Evolutionary conservation across 2,329 filamentous ascomycete genomes (phyloP).

Genomic region (Nemania diffusa): DNA sequence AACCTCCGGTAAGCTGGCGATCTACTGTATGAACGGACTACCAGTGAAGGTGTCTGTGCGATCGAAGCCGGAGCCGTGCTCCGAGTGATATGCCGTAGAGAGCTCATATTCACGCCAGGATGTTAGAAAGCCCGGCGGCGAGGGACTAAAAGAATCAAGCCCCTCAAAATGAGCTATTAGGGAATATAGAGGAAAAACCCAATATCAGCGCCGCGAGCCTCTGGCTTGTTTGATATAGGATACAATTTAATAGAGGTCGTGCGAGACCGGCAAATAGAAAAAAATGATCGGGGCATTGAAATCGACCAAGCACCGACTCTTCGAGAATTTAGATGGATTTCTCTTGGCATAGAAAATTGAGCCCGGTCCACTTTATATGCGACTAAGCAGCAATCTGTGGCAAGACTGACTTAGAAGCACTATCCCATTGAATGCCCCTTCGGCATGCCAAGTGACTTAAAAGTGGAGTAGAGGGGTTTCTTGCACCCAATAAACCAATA

Average conservation of each 20-base stretch:
- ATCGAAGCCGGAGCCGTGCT: conserved; percentile 57
- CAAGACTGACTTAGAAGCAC: no score
- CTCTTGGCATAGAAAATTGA: neutral
- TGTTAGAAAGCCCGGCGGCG: conserved; percentile 29
- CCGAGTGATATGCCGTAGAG: conserved; percentile 56
- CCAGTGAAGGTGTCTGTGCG: conserved; percentile 54
- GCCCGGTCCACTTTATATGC: neutral
- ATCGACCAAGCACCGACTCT: conserved; percentile 15
- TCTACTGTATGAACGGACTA: conserved; percentile 54
- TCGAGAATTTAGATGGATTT: neutral
- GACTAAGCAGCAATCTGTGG: neutral
- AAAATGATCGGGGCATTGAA: conserved; percentile 38
- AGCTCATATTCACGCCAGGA: conserved; percentile 56
- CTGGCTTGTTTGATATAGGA: conserved; percentile 16
- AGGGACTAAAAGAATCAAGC: conserved; percentile 8
- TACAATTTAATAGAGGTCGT: conserved; percentile 32
- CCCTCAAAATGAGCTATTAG: conserved; percentile 37
- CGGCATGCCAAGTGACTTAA: no score
- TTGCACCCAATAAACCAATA: no score
- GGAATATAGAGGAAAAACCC: conserved; percentile 34
- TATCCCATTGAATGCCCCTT: no score
- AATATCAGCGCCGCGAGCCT: conserved; percentile 36
- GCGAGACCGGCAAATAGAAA: conserved; percentile 44
- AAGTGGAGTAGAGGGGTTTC: no score
- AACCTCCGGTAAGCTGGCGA: conserved; percentile 62